Base-by-base conservation (phyloP, 257 asterid genomes). In the Nyctanthes arbortristis region DNA sequence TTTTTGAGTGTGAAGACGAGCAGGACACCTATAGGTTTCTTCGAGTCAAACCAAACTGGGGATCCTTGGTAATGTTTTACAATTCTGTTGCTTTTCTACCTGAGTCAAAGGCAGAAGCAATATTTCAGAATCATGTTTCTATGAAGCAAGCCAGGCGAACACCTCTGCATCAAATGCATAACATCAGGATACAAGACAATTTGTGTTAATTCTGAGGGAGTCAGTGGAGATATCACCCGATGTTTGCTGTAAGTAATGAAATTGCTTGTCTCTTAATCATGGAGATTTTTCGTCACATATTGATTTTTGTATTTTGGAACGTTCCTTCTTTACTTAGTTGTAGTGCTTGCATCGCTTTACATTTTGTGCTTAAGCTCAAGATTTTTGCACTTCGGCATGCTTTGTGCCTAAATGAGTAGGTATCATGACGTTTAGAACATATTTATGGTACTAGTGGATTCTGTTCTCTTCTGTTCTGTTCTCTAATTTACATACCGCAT, bases 401-500 rank as follows among this genome's bases (percentile, higher is more conserved):
- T 7, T 49, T 49, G 25, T 49, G 58, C 18, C 7, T 49, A 6
- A 20, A 49, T 49, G 58, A 49, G 13, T 49, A 47, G 4, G 58
- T 18, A 49, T 49, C n/a, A n/a, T n/a, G n/a, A n/a, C n/a, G n/a
- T n/a, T n/a, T n/a, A n/a, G n/a, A n/a, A n/a, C n/a, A n/a, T n/a
- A n/a, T n/a, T n/a, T n/a, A n/a, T n/a, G n/a, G 0, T 49, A 49
- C 27, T 20, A 20, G 58, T 49, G 58, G 58, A 49, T 49, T 28
- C 29, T 20, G 29, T 49, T 49, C 14, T 49, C 28, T 43, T 9
- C 24, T 43, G 54, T 43, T 43, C 3, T n/a, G 24, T 43, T 8
- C 54, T 35, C 37, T 67, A 45, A 35, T 67, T 54, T 54, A 52
- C 52, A 32, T 60, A 33, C 54, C 28, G 4, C 32, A 29, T 40